Evolutionary conservation across 2,329 filamentous ascomycete genomes (phyloP).

Genomic region (Sordariomycetes sp.): DNA sequence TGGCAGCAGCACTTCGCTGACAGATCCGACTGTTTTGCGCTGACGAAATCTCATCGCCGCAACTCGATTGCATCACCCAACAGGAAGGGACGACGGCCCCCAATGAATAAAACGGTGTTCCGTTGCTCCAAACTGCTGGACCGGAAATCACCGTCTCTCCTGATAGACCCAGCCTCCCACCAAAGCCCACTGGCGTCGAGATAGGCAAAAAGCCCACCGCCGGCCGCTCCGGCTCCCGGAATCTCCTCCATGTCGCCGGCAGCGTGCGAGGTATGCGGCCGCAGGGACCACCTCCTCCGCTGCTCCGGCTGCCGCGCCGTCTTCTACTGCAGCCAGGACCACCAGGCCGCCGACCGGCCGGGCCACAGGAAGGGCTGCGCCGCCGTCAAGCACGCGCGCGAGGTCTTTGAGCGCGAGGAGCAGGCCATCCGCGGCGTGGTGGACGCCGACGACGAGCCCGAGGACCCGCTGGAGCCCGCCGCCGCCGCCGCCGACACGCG

Average conservation of each 20-base stretch:
- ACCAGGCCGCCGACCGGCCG: background rate
- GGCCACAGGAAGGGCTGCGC: background rate
- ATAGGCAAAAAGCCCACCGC: no score
- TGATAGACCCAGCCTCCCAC: no score
- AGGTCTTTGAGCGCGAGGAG: background rate
- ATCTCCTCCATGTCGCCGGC: background rate
- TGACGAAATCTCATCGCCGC: no score
- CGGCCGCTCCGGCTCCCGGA: no score
- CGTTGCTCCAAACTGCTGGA: no score
- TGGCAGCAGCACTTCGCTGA: no score
- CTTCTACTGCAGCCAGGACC: slow-evolving; percentile 1
- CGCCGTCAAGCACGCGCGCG: background rate
- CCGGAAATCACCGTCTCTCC: no score
- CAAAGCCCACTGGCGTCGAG: no score
- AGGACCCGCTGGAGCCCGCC: background rate
- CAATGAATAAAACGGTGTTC: no score
- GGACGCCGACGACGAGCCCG: background rate
- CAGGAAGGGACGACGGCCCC: no score
- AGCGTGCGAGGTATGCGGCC: background rate
- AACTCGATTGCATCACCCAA: no score
- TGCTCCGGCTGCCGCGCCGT: background rate
- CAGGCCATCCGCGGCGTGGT: background rate
- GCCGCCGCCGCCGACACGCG: background rate
- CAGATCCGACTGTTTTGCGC: no score
- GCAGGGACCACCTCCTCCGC: background rate